Conservation (phyloP, 768 basidiomycete species). For the Lactarius indigo region DNA sequence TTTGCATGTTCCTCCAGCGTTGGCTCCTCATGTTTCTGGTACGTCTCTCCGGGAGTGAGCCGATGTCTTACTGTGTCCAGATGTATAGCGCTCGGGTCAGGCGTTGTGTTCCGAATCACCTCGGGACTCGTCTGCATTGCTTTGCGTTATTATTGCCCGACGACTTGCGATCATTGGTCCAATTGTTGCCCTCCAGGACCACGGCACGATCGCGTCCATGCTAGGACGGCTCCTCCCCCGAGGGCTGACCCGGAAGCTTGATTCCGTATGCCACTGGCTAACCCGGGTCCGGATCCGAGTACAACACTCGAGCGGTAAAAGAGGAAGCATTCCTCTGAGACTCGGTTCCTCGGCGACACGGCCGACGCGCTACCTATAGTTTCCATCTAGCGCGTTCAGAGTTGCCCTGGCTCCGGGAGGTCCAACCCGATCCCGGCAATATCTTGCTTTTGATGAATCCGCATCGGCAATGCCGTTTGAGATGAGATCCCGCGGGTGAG, state of each 20-base stretch:
- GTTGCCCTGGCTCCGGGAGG: neutral
- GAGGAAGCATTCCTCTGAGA: neutral
- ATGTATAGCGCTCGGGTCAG: neutral
- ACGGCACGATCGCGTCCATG: neutral
- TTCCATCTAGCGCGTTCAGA: neutral
- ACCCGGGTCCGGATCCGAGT: neutral
- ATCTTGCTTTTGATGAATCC: too few species aligned
- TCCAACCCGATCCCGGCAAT: neutral
- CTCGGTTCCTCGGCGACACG: neutral
- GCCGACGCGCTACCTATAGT: neutral
- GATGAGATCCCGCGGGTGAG: neutral
- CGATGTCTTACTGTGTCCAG: neutral
- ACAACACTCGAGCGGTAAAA: neutral
- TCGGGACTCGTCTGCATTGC: neutral
- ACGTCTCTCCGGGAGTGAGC: neutral
- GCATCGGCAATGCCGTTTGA: neutral
- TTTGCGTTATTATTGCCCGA: neutral
- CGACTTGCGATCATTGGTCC: neutral
- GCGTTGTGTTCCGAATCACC: neutral
- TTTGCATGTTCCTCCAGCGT: neutral
- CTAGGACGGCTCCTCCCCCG: neutral
- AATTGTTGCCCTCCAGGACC: neutral
- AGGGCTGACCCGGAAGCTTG: neutral
- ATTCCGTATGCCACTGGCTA: neutral
- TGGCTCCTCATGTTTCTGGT: slow-evolving; percentile 1